phyloP scores from a whole-genome alignment of 192 early-diverging fungal genomes.

The Oehlia diaphana region DNA sequence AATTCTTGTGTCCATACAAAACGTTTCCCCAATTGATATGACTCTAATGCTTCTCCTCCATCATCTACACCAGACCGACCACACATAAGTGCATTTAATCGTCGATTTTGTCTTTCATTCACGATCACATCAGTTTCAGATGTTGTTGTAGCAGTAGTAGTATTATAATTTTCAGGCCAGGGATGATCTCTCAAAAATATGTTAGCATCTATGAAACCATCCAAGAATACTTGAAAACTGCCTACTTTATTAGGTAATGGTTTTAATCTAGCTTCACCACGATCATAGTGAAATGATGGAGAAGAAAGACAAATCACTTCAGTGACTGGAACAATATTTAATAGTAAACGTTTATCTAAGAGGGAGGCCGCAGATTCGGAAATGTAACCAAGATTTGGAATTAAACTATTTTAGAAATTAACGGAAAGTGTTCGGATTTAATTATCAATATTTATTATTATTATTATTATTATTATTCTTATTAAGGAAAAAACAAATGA shows the following conservation, averaged over 20 bases:
- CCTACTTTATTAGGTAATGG: constrained; percentile 79
- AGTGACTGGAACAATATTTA: constrained; percentile 81
- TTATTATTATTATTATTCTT: background rate
- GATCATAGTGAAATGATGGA: constrained; percentile 78
- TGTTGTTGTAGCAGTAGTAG: background rate
- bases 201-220: constrained; percentile 80
- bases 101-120: constrained; percentile 15
- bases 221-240: constrained; percentile 82
- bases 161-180: constrained; percentile 35
- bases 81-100: constrained; percentile 14
- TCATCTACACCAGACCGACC: background rate
- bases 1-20: constrained; percentile 53
- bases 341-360: constrained; percentile 71
- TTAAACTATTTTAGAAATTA: constrained; percentile 49
- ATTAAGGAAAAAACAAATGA: background rate
- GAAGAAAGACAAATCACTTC: constrained; percentile 73
- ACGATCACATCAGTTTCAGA: constrained; percentile 9
- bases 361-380: constrained; percentile 87
- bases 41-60: constrained; percentile 6
- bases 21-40: constrained; percentile 15
- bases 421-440: background rate
- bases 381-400: constrained; percentile 88
- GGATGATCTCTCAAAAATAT: constrained; percentile 75
- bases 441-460: background rate
- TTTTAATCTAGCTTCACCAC: constrained; percentile 39